Conservation (phyloP, 768 basidiomycete species). For the Auricularia sp. region DNA sequence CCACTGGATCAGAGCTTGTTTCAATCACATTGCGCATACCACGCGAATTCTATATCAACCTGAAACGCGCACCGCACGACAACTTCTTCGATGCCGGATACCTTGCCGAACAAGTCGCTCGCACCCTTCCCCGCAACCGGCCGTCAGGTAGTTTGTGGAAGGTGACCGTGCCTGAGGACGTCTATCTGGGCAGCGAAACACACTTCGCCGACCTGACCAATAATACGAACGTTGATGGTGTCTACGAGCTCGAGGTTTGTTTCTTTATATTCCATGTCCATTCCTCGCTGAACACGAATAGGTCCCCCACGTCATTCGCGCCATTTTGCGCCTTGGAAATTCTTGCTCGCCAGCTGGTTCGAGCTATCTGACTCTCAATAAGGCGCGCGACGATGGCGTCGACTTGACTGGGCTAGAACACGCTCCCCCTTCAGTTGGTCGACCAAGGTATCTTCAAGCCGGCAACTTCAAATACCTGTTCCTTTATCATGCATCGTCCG, state of each 20-base stretch:
- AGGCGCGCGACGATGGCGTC: slow-evolving; percentile 73
- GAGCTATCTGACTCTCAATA: slow-evolving; percentile 58
- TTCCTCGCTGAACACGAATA: slow-evolving; percentile 17
- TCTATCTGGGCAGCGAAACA: slow-evolving; percentile 74
- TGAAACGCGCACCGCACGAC: slow-evolving; percentile 59
- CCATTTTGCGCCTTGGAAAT: slow-evolving; percentile 73
- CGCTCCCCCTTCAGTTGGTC: slow-evolving; percentile 43
- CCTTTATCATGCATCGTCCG: slow-evolving; percentile 77
- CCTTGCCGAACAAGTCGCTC: slow-evolving; percentile 56
- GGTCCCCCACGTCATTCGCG: slow-evolving; percentile 78
- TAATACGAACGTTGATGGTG: slow-evolving; percentile 88
- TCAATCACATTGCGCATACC: slow-evolving; percentile 75
- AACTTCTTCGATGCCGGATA: slow-evolving; percentile 65
- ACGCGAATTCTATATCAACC: slow-evolving; percentile 87
- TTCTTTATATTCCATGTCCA: not conserved
- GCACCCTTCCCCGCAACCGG: slow-evolving; percentile 70
- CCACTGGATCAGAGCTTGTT: slow-evolving; percentile 68
- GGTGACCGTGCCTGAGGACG: slow-evolving; percentile 69
- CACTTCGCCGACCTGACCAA: slow-evolving; percentile 90
- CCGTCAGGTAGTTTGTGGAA: slow-evolving; percentile 75
- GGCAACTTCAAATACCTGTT: slow-evolving; percentile 73
- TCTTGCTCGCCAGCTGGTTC: slow-evolving; percentile 60
- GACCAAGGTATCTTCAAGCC: slow-evolving; percentile 61
- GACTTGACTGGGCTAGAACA: slow-evolving; percentile 74
- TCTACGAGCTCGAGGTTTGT: slow-evolving; percentile 83